Evolutionary conservation across 139 green algal genomes (phyloP), one percentile per base, ranked within the genome.

Genomic region (Tetratostichococcus sp.): DNA sequence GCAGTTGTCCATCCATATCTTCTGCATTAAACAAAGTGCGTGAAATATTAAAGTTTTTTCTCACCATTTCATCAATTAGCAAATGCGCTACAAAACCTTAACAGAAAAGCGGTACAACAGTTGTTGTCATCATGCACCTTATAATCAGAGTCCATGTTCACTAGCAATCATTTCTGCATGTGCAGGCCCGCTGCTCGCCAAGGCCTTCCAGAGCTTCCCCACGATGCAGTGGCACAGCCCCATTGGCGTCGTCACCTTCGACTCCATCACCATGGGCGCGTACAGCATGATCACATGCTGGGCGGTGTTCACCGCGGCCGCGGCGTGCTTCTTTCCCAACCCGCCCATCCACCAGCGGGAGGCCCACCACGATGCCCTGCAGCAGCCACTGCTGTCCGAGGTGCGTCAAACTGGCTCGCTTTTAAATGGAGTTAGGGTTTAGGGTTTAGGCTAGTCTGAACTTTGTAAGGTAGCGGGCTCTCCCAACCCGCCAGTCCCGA

Each of bases 261-360:
- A 89, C 72, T 16, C 59, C 25, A 73, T 89, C 43, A 89, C 85
- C 39, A 75, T 85, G 25, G 77, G 75, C 23, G 83, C 80, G 1
- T 84, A 72, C 32, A 30, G 81, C 73, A 89, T 89, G 85, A 81
- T 67, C 23, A 22, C 65, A 19, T 50, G 39, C 39, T n/a, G 50
- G 85, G 35, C 80, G 16, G 30, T 75, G 21, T 89, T 87, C 65
- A 34, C 83, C 39, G 14, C 69, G 11, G 39, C 77, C 2, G 74
- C 85, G 1, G 21, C 62, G 17, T 22, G 77, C 22, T 78, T 70
- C 30, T 89, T 89, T 43, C 28, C 66, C 23, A 83, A 89, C 19
- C 85, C 85, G 1, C 75, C 72, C 0, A 62, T 62, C 31, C 62
- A 30, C 43, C 59, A 65, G 39, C 1, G 1, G 0, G 34, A 31